phyloP scores from a whole-genome alignment of 1,284 basidiomycete genomes.

The Leccinum fuscescens region DNA sequence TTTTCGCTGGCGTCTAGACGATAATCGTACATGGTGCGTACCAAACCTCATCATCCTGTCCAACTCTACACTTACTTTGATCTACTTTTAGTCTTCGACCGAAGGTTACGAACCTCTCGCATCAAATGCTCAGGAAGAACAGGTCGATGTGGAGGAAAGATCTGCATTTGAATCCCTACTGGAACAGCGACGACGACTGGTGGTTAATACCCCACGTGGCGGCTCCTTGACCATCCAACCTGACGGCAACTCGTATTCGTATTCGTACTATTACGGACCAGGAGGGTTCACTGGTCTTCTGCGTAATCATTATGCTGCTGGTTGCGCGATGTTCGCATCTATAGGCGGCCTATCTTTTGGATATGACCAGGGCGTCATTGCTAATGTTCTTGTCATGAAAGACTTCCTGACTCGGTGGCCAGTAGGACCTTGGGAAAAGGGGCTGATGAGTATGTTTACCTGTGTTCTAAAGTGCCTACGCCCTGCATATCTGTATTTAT shows the following conservation, averaged over 20 bases:
- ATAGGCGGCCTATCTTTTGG: slow-evolving; percentile 81
- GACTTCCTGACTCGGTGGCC: slow-evolving; percentile 68
- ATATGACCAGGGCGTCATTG: slow-evolving; percentile 75
- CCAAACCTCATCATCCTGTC: not conserved
- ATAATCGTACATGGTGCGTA: slow-evolving; percentile 16
- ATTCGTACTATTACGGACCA: slow-evolving; percentile 70
- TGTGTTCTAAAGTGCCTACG: not conserved
- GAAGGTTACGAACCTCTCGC: slow-evolving; percentile 20
- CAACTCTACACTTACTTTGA: not conserved
- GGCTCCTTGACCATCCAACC: slow-evolving; percentile 37
- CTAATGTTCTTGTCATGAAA: slow-evolving; percentile 81
- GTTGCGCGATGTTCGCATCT: slow-evolving; percentile 69
- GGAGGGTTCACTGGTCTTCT: slow-evolving; percentile 59
- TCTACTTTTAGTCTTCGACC: slow-evolving; percentile 7
- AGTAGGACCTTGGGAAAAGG: slow-evolving; percentile 68
- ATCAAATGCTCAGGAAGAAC: slow-evolving; percentile 15
- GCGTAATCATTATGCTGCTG: slow-evolving; percentile 58
- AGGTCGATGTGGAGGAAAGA: slow-evolving; percentile 12
- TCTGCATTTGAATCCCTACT: slow-evolving; percentile 18
- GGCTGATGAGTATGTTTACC: slow-evolving; percentile 62
- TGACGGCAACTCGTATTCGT: slow-evolving; percentile 46
- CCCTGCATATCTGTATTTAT: not conserved
- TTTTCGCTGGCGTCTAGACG: not conserved
- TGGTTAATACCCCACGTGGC: slow-evolving; percentile 26
- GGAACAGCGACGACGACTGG: slow-evolving; percentile 17